Conservation (phyloP, 495 filamentous ascomycete genomes). For the Tuber aestivum region DNA sequence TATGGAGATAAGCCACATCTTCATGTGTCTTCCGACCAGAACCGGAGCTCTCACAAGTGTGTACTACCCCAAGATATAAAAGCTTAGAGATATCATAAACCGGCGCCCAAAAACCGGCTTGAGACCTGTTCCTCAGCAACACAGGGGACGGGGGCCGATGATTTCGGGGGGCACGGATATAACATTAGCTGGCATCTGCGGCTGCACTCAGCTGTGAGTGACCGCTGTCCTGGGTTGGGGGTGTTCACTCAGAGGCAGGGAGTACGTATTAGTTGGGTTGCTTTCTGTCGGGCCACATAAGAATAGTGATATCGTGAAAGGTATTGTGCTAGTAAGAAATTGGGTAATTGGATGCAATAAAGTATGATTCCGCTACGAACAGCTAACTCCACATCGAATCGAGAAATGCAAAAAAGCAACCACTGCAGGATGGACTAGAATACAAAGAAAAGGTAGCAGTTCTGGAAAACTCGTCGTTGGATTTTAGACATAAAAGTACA, state of each 20-base stretch:
- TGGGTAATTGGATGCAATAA: not conserved
- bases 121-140: not conserved
- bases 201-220: not conserved
- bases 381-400: not conserved
- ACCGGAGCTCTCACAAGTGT: not conserved
- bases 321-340: not conserved
- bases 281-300: not conserved
- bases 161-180: not conserved
- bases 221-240: not conserved
- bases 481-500: slow-evolving; percentile 1
- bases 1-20: not conserved
- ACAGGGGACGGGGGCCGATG: not conserved
- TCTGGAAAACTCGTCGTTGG: not conserved
- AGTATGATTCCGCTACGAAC: not conserved
- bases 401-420: not conserved
- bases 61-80: not conserved
- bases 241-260: not conserved
- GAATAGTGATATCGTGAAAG: not conserved
- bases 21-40: not conserved
- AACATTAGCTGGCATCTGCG: not conserved
- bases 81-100: not conserved
- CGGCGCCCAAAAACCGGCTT: too few relatives aligned
- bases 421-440: not conserved
- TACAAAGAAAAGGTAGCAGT: not conserved
- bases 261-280: not conserved